Evolutionary conservation across 202 grass and related monocot species (phyloP).

Genomic region (Carex arenaria): DNA sequence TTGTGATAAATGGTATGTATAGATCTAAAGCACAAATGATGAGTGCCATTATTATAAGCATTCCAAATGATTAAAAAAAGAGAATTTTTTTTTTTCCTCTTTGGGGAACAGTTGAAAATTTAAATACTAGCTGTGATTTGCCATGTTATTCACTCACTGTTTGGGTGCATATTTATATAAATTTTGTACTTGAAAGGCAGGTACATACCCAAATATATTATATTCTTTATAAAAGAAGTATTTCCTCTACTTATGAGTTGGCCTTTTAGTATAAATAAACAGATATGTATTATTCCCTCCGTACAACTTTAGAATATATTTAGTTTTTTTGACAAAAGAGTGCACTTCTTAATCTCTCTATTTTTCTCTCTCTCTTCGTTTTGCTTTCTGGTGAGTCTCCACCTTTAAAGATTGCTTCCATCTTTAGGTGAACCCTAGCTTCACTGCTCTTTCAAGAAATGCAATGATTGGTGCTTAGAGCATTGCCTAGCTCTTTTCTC

Average conservation of each 20-base stretch:
- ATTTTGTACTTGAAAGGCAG: background rate
- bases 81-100: background rate
- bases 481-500: background rate
- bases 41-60: background rate
- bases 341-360: background rate
- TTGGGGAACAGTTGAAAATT: background rate
- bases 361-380: background rate
- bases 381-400: conserved; percentile 31
- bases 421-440: conserved; percentile 20
- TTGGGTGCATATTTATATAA: background rate
- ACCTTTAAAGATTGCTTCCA: conserved; percentile 20
- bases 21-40: background rate
- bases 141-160: background rate
- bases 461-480: conserved; percentile 20
- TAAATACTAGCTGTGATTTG: background rate
- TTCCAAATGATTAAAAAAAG: background rate
- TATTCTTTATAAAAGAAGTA: background rate
- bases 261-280: conserved; percentile 8
- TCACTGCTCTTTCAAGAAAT: conserved; percentile 9
- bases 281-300: conserved; percentile 11
- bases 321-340: conserved; percentile 13
- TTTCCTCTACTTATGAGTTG: background rate
- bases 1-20: background rate
- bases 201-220: background rate
- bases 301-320: conserved; percentile 16